These are phyloP conservation scores for Eucalyptus paniculata DNA, from an alignment of 345 rosid genomes.

Conservation along the genomic window DNA sequence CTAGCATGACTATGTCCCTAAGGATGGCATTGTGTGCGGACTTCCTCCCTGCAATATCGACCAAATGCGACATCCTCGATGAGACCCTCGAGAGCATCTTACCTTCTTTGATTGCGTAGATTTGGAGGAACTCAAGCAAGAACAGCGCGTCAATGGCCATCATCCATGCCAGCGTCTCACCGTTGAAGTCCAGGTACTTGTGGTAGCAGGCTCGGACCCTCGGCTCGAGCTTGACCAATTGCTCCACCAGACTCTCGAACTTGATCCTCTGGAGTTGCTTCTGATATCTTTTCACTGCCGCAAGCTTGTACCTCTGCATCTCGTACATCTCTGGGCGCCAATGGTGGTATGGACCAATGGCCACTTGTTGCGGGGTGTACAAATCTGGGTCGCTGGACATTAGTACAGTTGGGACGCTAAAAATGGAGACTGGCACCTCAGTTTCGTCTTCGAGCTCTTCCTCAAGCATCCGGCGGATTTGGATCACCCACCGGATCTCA, in stretches of 20 bases:
- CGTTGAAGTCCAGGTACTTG: slow-evolving; percentile 25
- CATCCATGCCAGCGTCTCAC: slow-evolving; percentile 65
- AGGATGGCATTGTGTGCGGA: slow-evolving; percentile 36
- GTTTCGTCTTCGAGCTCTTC: slow-evolving; percentile 41
- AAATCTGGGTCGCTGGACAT: slow-evolving; percentile 32
- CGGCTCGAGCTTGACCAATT: slow-evolving; percentile 15
- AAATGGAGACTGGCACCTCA: slow-evolving; percentile 35
- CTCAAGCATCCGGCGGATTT: slow-evolving; percentile 36
- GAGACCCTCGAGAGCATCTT: slow-evolving; percentile 15
- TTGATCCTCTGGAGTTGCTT: slow-evolving; percentile 5
- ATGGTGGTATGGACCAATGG: slow-evolving; percentile 73
- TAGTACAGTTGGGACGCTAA: slow-evolving; percentile 50
- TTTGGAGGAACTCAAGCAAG: slow-evolving; percentile 52
- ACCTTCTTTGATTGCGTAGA: slow-evolving; percentile 19
- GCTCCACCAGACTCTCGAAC: slow-evolving; percentile 38
- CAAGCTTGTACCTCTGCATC: slow-evolving; percentile 53
- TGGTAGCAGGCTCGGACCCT: slow-evolving; percentile 53
- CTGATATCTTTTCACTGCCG: slow-evolving; percentile 42
- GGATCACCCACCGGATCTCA: slow-evolving; percentile 47
- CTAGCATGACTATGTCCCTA: slow-evolving; percentile 59
- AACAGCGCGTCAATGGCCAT: slow-evolving; percentile 73
- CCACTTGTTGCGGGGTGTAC: slow-evolving; percentile 61
- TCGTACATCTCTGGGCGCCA: slow-evolving; percentile 63
- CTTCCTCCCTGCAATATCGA: slow-evolving; percentile 20
- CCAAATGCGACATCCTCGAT: slow-evolving; percentile 23